A percentile compares a stretch with the other conserved stretches of the same genome.
These are phyloP conservation scores for Spathaspora girioi DNA, from an alignment of 805 yeast species.

Conservation along the genomic window DNA sequence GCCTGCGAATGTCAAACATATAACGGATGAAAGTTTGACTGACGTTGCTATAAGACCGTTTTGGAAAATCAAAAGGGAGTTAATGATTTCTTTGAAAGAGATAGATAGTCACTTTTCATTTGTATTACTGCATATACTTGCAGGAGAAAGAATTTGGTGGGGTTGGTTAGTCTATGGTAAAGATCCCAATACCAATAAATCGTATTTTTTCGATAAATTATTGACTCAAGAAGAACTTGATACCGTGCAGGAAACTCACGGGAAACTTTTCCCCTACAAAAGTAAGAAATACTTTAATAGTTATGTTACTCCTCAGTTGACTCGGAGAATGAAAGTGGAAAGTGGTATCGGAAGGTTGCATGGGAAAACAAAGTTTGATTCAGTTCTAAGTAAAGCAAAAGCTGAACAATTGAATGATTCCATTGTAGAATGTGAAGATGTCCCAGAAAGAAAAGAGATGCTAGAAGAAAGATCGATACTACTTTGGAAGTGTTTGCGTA, in stretches of 20 bases:
- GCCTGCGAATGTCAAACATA: conserved; percentile 30
- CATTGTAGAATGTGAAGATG: conserved; percentile 3
- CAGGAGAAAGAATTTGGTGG: conserved; percentile 36
- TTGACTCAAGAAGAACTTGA: conserved; percentile 19
- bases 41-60: conserved; percentile 4
- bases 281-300: conserved; percentile 36
- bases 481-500: conserved; percentile 30
- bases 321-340: conserved; percentile 34
- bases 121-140: conserved; percentile 22
- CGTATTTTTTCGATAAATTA: conserved; percentile 21
- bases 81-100: conserved; percentile 15
- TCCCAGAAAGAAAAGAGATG: conserved; percentile 8
- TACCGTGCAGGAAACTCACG: conserved; percentile 14
- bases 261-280: conserved; percentile 23
- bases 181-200: conserved; percentile 25
- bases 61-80: conserved; percentile 25
- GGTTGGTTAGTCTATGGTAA: conserved; percentile 38
- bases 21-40: conserved; percentile 26
- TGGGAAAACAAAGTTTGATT: conserved; percentile 4
- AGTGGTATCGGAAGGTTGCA: conserved; percentile 26
- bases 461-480: conserved; percentile 25
- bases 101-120: conserved; percentile 25
- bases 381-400: conserved; percentile 6
- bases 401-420: conserved; percentile 10
- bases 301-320: conserved; percentile 40